Conservation (phyloP, 768 basidiomycete genomes). For the Russula virescens region DNA sequence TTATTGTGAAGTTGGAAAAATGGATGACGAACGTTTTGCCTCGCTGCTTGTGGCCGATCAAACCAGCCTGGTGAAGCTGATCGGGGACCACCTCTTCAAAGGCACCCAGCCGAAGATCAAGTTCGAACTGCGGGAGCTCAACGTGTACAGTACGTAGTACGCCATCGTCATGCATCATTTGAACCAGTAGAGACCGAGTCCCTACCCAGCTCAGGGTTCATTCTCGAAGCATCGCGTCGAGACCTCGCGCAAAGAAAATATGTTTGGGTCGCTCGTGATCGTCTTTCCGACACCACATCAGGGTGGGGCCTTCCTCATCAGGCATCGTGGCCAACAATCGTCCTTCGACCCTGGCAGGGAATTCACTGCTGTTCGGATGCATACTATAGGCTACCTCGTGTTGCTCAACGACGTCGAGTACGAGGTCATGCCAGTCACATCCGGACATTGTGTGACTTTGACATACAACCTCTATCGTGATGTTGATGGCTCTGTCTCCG, state of each 20-base stretch:
- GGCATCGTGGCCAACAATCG: slow-evolving; percentile 31
- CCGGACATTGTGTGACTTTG: slow-evolving; percentile 38
- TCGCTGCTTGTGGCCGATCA: slow-evolving; percentile 1
- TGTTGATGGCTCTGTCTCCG: neutral
- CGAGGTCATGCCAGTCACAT: slow-evolving; percentile 34
- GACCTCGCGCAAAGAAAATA: slow-evolving; percentile 43
- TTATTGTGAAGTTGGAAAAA: slow-evolving; percentile 9
- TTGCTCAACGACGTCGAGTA: slow-evolving; percentile 40
- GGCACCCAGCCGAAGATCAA: neutral
- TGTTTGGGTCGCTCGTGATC: slow-evolving; percentile 26
- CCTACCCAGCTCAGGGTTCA: slow-evolving; percentile 25
- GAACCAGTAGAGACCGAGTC: neutral
- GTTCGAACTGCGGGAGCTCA: slow-evolving; percentile 10
- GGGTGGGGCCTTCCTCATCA: slow-evolving; percentile 34
- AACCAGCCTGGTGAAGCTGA: slow-evolving; percentile 3
- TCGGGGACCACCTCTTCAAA: slow-evolving; percentile 5
- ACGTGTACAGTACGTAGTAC: slow-evolving; percentile 6
- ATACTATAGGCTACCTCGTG: slow-evolving; percentile 28
- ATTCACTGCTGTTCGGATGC: neutral
- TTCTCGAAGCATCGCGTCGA: slow-evolving; percentile 42
- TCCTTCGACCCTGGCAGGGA: neutral
- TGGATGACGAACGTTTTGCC: slow-evolving; percentile 1
- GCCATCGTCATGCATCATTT: neutral
- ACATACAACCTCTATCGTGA: slow-evolving; percentile 39
- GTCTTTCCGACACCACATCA: slow-evolving; percentile 19